Base-by-base conservation (phyloP, 805 yeast genomes). In the Huiozyma sinensis region DNA sequence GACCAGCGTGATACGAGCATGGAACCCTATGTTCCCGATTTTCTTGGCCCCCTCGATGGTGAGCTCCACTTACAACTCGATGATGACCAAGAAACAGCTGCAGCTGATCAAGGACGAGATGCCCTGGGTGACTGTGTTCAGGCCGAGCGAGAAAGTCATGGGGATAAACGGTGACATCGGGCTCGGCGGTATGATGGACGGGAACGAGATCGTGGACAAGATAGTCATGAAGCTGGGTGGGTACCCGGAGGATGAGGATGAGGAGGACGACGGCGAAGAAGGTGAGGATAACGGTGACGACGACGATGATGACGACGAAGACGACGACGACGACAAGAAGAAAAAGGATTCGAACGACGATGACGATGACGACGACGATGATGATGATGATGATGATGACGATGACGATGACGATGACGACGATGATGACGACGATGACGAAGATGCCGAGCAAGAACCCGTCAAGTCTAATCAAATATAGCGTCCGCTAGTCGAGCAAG, bases 101-200 rank as follows among this genome's bases (percentile, higher is more conserved):
- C 72, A 77, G 47, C 68, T 82, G 33, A 76, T 90, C 44, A 74
- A 76, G 39, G 95, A 87, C 50, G 95, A 88, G 51, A 89, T 92
- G 92, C 86, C 90, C 33, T 90, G 94, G 90, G 81, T 90, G 49
- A 95, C 87, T 51, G 78, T 90, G n/a, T 72, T 92, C 58, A 83
- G 81, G 60, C 98, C 98, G 0, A 87, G 88, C 27, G 98, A 90
- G 63, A 90, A 90, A 63, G 95, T 90, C 6, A 79, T 83, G 57
- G 87, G 95, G 45, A 76, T 86, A 36, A 87, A 89, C 67, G 97
- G 98, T 48, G 97, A 90, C 55, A 88, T 92, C 45, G 97, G 97
- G n/a, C 83, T 92, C 87, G 97, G 98, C 40, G 97, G 98, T 44
- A 92, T 92, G 97, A 83, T 89, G 81, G 97, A 92, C 55, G 87